Evolutionary conservation across 192 early-diverging fungal species (phyloP).

Genomic region (Phlyctochytrium planicorne): DNA sequence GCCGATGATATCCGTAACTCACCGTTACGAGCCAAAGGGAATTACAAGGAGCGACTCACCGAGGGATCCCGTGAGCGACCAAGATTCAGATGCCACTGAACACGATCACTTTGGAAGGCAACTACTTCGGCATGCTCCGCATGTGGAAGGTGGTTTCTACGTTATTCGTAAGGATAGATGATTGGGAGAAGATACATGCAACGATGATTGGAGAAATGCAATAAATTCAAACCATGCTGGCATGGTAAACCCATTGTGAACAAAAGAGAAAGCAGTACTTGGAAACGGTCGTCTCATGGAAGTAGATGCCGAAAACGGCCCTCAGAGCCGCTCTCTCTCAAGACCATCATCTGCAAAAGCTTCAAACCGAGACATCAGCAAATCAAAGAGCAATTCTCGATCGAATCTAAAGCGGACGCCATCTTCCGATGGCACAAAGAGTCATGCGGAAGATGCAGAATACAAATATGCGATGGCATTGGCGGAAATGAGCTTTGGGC

Average conservation of each 20-base stretch:
- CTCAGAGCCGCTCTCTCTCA: no score
- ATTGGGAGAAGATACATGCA: no score
- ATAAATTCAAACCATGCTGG: no score
- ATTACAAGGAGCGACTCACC: background rate
- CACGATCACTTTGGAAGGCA: background rate
- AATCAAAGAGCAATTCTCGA: no score
- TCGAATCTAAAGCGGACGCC: background rate
- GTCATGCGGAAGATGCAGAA: background rate
- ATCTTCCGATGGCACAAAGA: background rate
- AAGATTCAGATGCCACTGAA: background rate
- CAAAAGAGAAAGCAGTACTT: no score
- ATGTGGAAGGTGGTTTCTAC: conserved; percentile 6
- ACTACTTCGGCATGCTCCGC: background rate
- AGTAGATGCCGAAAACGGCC: no score
- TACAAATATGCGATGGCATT: background rate
- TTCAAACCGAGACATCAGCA: no score
- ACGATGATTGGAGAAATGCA: no score
- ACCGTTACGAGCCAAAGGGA: background rate
- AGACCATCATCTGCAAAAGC: no score
- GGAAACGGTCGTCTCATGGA: no score
- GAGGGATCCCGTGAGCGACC: conserved; percentile 3
- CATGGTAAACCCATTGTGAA: no score
- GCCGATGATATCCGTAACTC: conserved; percentile 19
- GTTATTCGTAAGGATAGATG: background rate
- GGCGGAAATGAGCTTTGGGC: background rate